Conservation (phyloP, 2,329 filamentous ascomycete genomes). For the Xylaria sp. region DNA sequence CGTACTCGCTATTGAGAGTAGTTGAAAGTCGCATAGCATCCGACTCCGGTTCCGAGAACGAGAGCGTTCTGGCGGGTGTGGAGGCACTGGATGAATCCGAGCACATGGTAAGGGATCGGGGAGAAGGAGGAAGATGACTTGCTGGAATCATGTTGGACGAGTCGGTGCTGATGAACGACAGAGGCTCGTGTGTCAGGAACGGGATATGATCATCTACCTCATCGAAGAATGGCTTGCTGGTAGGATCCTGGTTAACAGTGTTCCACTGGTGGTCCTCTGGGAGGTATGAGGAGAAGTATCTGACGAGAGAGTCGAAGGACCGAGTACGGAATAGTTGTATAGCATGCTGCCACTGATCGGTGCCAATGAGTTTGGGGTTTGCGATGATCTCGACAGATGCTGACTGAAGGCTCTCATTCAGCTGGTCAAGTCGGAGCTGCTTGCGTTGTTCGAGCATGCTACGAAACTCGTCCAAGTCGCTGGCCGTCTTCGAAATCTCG, state of each 20-base stretch:
- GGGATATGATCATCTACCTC: constrained; percentile 54
- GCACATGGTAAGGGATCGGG: constrained; percentile 62
- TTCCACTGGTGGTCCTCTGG: constrained; percentile 62
- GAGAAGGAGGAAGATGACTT: constrained; percentile 57
- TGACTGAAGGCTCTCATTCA: constrained; percentile 66
- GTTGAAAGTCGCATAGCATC: constrained; percentile 52
- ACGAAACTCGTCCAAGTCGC: constrained; percentile 65
- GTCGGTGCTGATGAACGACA: constrained; percentile 46
- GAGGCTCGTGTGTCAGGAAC: constrained; percentile 60
- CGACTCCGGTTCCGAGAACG: constrained; percentile 64
- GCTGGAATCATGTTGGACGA: constrained; percentile 42
- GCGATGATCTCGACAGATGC: constrained; percentile 71
- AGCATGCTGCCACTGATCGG: constrained; percentile 68
- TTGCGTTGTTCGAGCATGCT: constrained; percentile 64
- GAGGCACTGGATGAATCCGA: constrained; percentile 57
- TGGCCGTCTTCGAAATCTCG: constrained; percentile 65
- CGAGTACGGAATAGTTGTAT: constrained; percentile 69
- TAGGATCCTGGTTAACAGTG: constrained; percentile 45
- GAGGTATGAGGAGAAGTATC: constrained; percentile 69
- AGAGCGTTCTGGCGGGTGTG: constrained; percentile 61
- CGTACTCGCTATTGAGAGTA: constrained; percentile 55
- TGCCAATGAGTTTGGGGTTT: constrained; percentile 68
- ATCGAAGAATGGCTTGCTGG: constrained; percentile 55
- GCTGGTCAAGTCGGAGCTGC: constrained; percentile 63
- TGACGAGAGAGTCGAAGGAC: constrained; percentile 69